Evolutionary conservation across 2,329 filamentous ascomycete genomes (phyloP).

Genomic region (Paracamarosporium sp.): DNA sequence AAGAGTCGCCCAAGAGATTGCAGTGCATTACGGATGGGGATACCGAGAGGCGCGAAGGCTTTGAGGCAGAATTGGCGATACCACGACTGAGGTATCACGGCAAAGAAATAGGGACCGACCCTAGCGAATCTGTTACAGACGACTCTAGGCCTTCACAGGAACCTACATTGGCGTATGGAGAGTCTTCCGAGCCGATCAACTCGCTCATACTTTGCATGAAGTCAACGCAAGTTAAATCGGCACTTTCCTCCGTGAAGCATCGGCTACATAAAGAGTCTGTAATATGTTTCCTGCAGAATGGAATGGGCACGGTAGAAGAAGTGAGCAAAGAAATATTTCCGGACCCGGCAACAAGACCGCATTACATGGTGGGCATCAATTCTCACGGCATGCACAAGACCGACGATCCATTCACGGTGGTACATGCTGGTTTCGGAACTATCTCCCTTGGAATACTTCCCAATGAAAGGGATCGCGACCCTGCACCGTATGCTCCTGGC

Average conservation of each 20-base stretch:
- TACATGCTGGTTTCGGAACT: constrained; percentile 66
- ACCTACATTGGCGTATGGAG: constrained; percentile 22
- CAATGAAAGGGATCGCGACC: constrained; percentile 40
- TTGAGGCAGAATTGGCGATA: constrained; percentile 53
- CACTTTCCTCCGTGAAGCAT: constrained; percentile 69
- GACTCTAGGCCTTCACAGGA: constrained; percentile 5
- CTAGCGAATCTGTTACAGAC: not conserved
- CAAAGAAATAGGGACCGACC: constrained; percentile 29
- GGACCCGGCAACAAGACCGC: constrained; percentile 69
- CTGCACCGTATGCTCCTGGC: constrained; percentile 32
- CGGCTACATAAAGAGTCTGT: constrained; percentile 73
- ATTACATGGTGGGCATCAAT: constrained; percentile 75
- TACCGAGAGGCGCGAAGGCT: constrained; percentile 49
- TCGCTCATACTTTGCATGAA: constrained; percentile 84
- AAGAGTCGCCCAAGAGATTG: constrained; percentile 51
- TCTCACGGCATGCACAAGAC: constrained; percentile 62
- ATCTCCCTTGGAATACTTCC: constrained; percentile 63
- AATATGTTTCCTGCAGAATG: constrained; percentile 79
- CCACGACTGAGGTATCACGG: constrained; percentile 47
- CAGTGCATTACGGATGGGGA: constrained; percentile 54
- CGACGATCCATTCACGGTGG: constrained; percentile 58
- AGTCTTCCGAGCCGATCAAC: constrained; percentile 61
- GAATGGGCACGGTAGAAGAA: constrained; percentile 82
- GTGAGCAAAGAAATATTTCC: constrained; percentile 76
- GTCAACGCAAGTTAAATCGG: constrained; percentile 69